Conservation (phyloP, 2,329 filamentous ascomycete species). For the Phaeosphaeriaceae sp. region DNA sequence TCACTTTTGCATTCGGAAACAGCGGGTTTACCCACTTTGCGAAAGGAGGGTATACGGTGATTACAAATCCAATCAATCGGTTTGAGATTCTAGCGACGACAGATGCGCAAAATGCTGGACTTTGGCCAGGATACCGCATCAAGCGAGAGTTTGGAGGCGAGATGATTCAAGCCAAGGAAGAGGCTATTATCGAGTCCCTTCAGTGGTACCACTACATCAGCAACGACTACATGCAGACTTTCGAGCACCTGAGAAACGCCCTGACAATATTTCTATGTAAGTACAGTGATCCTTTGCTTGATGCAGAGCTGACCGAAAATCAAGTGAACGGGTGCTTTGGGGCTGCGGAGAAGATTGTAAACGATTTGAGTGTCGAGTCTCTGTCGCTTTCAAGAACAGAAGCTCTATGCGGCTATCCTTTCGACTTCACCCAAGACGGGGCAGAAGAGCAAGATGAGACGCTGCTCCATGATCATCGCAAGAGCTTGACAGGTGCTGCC, state of each 20-base stretch:
- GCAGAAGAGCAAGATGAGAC: constrained; percentile 39
- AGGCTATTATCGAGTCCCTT: constrained; percentile 79
- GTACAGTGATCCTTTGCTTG: constrained; percentile 46
- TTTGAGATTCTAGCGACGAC: constrained; percentile 60
- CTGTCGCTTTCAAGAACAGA: constrained; percentile 52
- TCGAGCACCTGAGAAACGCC: constrained; percentile 72
- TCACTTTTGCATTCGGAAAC: constrained; percentile 50
- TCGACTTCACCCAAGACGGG: constrained; percentile 39
- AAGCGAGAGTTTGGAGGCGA: constrained; percentile 70
- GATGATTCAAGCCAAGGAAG: constrained; percentile 66
- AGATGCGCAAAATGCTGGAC: constrained; percentile 48
- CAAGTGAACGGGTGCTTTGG: constrained; percentile 58
- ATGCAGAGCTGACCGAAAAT: constrained; percentile 24
- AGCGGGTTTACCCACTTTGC: constrained; percentile 38
- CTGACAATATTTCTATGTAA: constrained; percentile 86
- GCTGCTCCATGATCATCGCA: constrained; percentile 26
- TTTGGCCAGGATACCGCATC: constrained; percentile 68
- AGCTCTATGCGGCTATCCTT: constrained; percentile 50
- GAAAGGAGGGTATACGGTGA: constrained; percentile 19
- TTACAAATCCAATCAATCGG: constrained; percentile 36
- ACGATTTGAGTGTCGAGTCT: constrained; percentile 59
- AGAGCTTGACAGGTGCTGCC: constrained; percentile 24
- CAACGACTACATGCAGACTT: constrained; percentile 66
- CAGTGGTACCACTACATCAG: constrained; percentile 85
- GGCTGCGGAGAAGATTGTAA: constrained; percentile 63